Evolutionary conservation across 306 rosid genomes (phyloP).

Genomic region (cucumber (Cucumis sativus)): Cucumber_9930_V3 NC_026659.2:5001001-5001500

Average conservation of each 20-base stretch:
- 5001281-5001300: too few species aligned
- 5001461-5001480: too few species aligned
- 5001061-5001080: background rate
- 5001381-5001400: too few species aligned
- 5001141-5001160: background rate
- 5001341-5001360: too few species aligned
- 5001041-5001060: background rate
- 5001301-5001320: too few species aligned
- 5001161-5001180: constrained; percentile 14
- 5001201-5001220: constrained; percentile 23
- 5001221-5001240: constrained; percentile 44
- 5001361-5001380: too few species aligned
- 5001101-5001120: background rate
- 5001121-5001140: too few species aligned
- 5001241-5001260: constrained; percentile 25
- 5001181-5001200: background rate
- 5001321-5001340: too few species aligned
- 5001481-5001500: too few species aligned
- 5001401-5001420: too few species aligned
- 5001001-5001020: background rate
- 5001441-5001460: too few species aligned
- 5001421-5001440: too few species aligned
- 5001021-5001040: background rate
- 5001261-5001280: background rate
- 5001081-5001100: background rate